These are phyloP conservation scores for Hanseniaspora taiwanica DNA, from an alignment of 805 yeast species.

Conservation along the genomic window DNA sequence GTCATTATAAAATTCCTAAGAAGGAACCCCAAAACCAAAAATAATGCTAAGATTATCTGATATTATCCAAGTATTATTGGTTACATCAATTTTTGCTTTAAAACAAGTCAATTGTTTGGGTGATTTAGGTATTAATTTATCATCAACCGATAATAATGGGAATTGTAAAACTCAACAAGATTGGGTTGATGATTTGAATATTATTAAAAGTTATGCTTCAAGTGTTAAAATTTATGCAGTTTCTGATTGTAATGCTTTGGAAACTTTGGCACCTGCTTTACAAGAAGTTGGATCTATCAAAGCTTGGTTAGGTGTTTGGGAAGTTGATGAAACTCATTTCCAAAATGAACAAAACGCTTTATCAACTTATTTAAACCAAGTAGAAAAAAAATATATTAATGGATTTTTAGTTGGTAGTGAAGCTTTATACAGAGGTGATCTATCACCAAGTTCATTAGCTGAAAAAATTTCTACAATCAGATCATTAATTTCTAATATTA, in stretches of 20 bases:
- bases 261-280: constrained; percentile 76
- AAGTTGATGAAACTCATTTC: constrained; percentile 72
- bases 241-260: constrained; percentile 85
- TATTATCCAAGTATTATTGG: constrained; percentile 23
- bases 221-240: constrained; percentile 80
- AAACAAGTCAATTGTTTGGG: constrained; percentile 40
- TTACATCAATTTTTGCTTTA: constrained; percentile 21
- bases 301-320: constrained; percentile 79
- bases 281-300: constrained; percentile 63
- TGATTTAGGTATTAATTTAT: constrained; percentile 73
- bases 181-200: constrained; percentile 53
- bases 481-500: constrained; percentile 42
- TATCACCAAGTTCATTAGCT: constrained; percentile 67
- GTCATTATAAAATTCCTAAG: not conserved
- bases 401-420: constrained; percentile 89
- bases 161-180: constrained; percentile 64
- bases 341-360: constrained; percentile 64
- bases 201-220: constrained; percentile 43
- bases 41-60: constrained; percentile 11
- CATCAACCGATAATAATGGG: constrained; percentile 65
- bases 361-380: constrained; percentile 51
- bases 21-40: not conserved
- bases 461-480: constrained; percentile 49
- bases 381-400: constrained; percentile 55
- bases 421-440: constrained; percentile 82